Conservation (phyloP, 768 basidiomycete genomes). For the Suillus ampliporus region DNA sequence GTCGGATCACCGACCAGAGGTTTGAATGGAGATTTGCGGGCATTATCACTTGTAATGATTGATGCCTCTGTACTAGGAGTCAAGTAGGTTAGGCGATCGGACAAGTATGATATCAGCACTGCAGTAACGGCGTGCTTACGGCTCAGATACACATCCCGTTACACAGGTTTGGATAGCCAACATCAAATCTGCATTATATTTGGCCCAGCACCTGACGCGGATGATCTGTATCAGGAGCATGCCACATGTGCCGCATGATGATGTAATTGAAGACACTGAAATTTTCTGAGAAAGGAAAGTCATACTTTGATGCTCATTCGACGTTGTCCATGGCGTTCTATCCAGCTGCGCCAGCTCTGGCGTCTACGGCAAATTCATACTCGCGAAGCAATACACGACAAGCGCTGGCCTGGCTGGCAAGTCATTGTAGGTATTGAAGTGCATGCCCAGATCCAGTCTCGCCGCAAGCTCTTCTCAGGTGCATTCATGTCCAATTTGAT, state of each 20-base stretch:
- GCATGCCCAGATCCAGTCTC: conserved; percentile 91
- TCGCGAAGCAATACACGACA: conserved; percentile 23
- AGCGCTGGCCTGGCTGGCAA: conserved; percentile 84
- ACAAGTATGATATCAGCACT: background rate
- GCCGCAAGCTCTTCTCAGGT: conserved; percentile 86
- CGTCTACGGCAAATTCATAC: conserved; percentile 13
- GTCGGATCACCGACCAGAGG: conserved; percentile 30
- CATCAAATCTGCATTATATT: background rate
- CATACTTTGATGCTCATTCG: conserved; percentile 27
- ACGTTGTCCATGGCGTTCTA: conserved; percentile 20
- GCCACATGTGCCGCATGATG: background rate
- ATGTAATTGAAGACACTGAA: background rate
- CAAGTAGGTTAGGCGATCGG: background rate
- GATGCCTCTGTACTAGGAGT: background rate
- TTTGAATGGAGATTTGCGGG: background rate
- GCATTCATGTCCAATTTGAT: conserved; percentile 6
- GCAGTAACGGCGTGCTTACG: background rate
- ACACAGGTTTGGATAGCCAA: background rate
- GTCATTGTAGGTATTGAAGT: conserved; percentile 94
- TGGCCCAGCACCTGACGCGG: background rate
- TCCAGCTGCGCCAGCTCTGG: conserved; percentile 23
- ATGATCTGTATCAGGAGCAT: background rate
- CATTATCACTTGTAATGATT: background rate
- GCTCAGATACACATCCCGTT: too few species aligned
- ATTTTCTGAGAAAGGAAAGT: conserved; percentile 21